A percentile compares a stretch with the other conserved stretches of the same genome.
Conservation (phyloP, 2,329 filamentous ascomycete genomes). For the Fusarium torulosum region DNA sequence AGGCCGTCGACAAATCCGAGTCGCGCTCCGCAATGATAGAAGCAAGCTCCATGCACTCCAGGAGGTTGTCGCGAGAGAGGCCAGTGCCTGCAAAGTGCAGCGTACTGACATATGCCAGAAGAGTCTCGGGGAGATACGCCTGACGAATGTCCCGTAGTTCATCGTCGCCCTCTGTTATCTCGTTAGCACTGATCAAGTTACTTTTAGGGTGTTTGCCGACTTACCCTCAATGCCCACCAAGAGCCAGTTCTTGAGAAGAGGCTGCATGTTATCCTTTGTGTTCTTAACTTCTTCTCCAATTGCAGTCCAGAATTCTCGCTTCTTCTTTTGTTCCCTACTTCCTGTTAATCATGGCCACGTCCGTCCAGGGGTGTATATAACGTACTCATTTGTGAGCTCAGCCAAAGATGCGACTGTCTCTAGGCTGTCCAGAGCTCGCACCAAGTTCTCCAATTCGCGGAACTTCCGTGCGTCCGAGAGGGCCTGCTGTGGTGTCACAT, state of each 20-base stretch:
- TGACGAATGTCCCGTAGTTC: slow-evolving; percentile 76
- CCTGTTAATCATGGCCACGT: slow-evolving; percentile 46
- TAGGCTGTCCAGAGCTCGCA: slow-evolving; percentile 73
- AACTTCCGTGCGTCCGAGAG: slow-evolving; percentile 70
- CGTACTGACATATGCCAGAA: slow-evolving; percentile 85
- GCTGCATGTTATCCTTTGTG: slow-evolving; percentile 68
- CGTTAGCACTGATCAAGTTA: slow-evolving; percentile 22
- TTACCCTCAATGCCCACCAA: slow-evolving; percentile 66
- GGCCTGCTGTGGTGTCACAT: slow-evolving; percentile 58
- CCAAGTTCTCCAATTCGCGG: slow-evolving; percentile 76
- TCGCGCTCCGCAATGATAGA: slow-evolving; percentile 78
- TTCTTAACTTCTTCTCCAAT: slow-evolving; percentile 67
- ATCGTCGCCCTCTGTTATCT: slow-evolving; percentile 64
- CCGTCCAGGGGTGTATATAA: slow-evolving; percentile 17
- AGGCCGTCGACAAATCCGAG: slow-evolving; percentile 74
- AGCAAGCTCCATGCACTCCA: slow-evolving; percentile 89
- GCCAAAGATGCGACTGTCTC: slow-evolving; percentile 73
- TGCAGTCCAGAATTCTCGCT: slow-evolving; percentile 65
- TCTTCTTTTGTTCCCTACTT: slow-evolving; percentile 50
- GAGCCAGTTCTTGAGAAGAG: slow-evolving; percentile 76
- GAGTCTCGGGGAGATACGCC: slow-evolving; percentile 85
- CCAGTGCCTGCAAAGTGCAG: slow-evolving; percentile 83
- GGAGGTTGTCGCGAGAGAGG: slow-evolving; percentile 79
- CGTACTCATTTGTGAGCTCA: slow-evolving; percentile 66
- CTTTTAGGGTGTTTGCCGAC: slow-evolving; percentile 28